These are phyloP conservation scores for Trichosanthes truncata DNA, from an alignment of 306 rosid genomes.

Conservation along the genomic window DNA sequence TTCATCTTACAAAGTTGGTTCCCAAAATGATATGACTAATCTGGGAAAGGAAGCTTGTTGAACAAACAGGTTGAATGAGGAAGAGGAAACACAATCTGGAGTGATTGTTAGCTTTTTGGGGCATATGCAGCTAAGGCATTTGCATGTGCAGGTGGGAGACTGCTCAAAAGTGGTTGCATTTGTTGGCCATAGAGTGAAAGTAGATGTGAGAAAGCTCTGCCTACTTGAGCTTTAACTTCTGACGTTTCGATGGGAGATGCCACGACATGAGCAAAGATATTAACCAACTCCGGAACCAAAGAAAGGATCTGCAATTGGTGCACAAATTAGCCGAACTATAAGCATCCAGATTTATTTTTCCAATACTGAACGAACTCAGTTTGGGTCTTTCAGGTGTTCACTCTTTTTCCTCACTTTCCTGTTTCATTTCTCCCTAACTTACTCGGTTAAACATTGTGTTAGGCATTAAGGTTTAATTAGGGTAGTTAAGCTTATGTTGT, in stretches of 20 bases:
- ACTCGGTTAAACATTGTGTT: background rate
- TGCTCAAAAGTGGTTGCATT: constrained; percentile 84
- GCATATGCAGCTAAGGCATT: constrained; percentile 81
- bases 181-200: constrained; percentile 83
- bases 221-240: constrained; percentile 73
- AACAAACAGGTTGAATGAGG: constrained; percentile 6
- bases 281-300: constrained; percentile 82
- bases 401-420: background rate
- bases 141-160: constrained; percentile 71
- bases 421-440: background rate
- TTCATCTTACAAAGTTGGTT: background rate
- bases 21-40: background rate
- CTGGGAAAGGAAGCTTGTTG: background rate
- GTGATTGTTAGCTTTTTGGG: constrained; percentile 42
- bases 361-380: background rate
- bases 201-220: constrained; percentile 82
- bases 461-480: background rate
- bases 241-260: constrained; percentile 77
- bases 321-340: constrained; percentile 4
- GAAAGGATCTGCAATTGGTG: constrained; percentile 62
- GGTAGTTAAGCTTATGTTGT: background rate
- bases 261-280: constrained; percentile 83
- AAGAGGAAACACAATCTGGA: constrained; percentile 6
- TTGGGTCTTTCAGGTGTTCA: background rate
- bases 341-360: background rate